Conservation (phyloP, 1,284 basidiomycete genomes). For the Apiotrichum mycotoxinovorans region DNA sequence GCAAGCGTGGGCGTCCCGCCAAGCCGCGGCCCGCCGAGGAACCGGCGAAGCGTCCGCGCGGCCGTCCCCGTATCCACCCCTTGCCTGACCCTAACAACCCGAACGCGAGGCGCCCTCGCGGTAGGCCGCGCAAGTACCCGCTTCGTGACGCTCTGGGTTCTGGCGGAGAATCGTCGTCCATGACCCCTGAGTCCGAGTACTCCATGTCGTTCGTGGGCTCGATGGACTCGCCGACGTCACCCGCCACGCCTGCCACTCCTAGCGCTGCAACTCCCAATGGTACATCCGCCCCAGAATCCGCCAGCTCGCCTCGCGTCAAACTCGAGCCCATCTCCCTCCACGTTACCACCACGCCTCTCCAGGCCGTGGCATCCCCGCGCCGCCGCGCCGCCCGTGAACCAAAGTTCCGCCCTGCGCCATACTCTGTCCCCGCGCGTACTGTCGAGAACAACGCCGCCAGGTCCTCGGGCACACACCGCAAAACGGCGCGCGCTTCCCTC, state of each 20-base stretch:
- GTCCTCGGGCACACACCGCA: background rate
- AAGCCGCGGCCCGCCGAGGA: background rate
- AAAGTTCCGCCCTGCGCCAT: background rate
- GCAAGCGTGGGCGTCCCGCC: slow-evolving; percentile 1
- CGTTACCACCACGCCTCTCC: background rate
- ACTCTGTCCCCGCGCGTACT: background rate
- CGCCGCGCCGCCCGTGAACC: background rate
- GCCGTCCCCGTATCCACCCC: slow-evolving; percentile 18
- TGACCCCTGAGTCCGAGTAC: no score
- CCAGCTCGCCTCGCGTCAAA: background rate
- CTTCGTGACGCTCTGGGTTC: background rate
- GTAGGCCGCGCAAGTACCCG: slow-evolving; percentile 14
- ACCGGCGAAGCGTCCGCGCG: slow-evolving; percentile 12
- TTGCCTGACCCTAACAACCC: slow-evolving; percentile 9
- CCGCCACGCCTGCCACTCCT: no score
- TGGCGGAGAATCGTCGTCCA: background rate
- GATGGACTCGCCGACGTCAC: no score
- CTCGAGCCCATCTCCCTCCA: background rate
- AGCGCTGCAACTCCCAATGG: no score
- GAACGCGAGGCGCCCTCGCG: slow-evolving; percentile 3
- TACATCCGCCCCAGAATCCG: background rate
- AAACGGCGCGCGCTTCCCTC: no score
- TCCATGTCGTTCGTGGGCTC: no score
- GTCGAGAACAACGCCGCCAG: background rate
- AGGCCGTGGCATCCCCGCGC: background rate